Evolutionary conservation across 1,284 basidiomycete genomes (phyloP), one percentile per base, ranked within the genome.

Genomic region (Malassezia brasiliensis): DNA sequence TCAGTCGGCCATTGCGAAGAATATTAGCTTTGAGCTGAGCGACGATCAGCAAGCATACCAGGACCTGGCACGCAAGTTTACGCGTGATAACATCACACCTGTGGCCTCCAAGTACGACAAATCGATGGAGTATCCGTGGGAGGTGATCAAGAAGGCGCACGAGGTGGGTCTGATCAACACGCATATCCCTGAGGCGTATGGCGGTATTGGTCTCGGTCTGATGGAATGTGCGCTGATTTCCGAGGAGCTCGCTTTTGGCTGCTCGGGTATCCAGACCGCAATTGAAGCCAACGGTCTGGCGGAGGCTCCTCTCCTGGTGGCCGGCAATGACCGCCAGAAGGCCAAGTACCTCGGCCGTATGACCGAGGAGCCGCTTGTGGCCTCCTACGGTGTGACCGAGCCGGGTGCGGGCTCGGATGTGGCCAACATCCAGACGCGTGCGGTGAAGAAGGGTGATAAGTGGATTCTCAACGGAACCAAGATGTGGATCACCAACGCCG

Each of bases 361-460:
- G 77, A 79, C 77, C 0, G 80, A 81, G 60, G 79, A 79, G 65
- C 79, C 79, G 0, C 67, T 81, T 12, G 78, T 81, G 59, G 79
- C 79, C 14, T 77, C 79, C 1, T 81, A 81, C 68, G 79, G 79
- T 58, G 78, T 79, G 20, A 80, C 79, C 0, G 79, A 81, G 64
- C 79, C 79, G 0, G 76, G 77, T 30, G 80, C 80, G 0, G 80
- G 80, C 6, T 79, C 78, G 12, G 80, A 81, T 59, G 80, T 81
- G 11, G 80, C 70, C 34, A 68, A 65, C 62, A 73, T 73, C 54
- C 54, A 61, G 50, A 74, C 72, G 44, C 64, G 65, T 40, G 80
- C 80, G 0, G 77, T 75, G 48, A 80, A 80, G 72, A 76, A 77
- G 54, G 79, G 79, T 11, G 78, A 80, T 63, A 75, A 78, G 53